Base-by-base conservation (phyloP, 2,329 filamentous ascomycete species). In the Talaromyces pinophilus region DNA sequence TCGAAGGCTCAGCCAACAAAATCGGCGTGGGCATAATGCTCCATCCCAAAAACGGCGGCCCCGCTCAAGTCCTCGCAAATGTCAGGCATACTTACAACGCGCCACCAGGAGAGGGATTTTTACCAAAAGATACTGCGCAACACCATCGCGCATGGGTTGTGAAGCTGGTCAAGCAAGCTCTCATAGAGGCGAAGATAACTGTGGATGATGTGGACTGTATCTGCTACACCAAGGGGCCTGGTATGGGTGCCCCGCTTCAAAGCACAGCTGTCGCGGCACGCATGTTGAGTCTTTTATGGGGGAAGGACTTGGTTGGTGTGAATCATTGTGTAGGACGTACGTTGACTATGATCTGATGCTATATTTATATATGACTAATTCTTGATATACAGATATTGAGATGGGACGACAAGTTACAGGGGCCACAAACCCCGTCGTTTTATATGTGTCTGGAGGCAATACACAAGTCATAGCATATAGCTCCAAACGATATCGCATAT, bases 391-490 rank as follows among this genome's bases (percentile, higher is more conserved):
- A 83, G 84, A 99, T 80, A 98, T 99, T 74, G 95, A 99, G 82
- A 99, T 99, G 95, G 95, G 95, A 38, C 87, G 95, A 61, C 86
- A 91, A 67, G 97, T 99, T 76, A 98, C 95, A 4, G 91, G 92
- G 67, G 93, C 95, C 17, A 82, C 86, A 28, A 94, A 99, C 80
- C 95, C 95, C 0, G 93, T 98, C 42, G 95, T 99, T 59, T 84
- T 99, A 46, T 99, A 99, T 79, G 95, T 98, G 48, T 92, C 88
- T 25, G 95, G 95, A 68, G 95, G 95, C 67, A 99, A 99, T 82
- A 97, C 94, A 15, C 94, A 99, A 81, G 94, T 98, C 30, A 98
- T 98, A 71, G 95, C 95, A 57, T 99, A 98, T 81, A 93, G 92
- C 42, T 91, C 94, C 70, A 92, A 93, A 77, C 87, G 94, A 66